Percentiles rank a stretch among this genome's conserved stretches.
phyloP scores from a whole-genome alignment of 495 filamentous ascomycete species.

The Penicillium salamii region DNA sequence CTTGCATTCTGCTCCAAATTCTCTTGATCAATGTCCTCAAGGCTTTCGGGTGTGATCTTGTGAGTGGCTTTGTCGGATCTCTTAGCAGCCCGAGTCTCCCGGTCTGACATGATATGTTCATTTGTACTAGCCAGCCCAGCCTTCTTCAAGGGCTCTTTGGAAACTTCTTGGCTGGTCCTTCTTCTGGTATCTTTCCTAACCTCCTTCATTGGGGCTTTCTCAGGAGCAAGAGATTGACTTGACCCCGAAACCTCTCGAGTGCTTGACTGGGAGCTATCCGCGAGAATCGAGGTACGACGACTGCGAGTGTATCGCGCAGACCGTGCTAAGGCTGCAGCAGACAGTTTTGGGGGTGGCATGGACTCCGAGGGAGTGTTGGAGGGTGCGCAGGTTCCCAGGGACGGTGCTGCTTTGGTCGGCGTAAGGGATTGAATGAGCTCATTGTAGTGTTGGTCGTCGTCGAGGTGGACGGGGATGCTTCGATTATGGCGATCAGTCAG shows the following conservation, averaged over 20 bases:
- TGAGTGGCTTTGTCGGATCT: no score
- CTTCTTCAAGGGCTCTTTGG: constrained; percentile 17
- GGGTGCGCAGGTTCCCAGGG: constrained; percentile 35
- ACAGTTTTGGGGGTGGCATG: constrained; percentile 25
- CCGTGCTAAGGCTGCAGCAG: constrained; percentile 33
- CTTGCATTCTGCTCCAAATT: no score
- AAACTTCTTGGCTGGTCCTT: not conserved
- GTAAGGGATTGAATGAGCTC: constrained; percentile 41
- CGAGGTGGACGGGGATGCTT: constrained; percentile 33
- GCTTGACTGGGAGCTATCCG: constrained; percentile 24
- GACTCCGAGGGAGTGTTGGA: constrained; percentile 39
- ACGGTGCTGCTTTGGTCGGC: constrained; percentile 33
- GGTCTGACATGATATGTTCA: no score
- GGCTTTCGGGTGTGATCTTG: no score
- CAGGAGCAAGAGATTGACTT: constrained; percentile 24
- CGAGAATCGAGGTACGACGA: constrained; percentile 19
- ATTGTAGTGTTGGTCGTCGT: constrained; percentile 34
- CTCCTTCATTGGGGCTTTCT: constrained; percentile 27
- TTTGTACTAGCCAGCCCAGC: no score
- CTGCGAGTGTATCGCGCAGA: constrained; percentile 28
- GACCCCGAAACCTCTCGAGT: constrained; percentile 34
- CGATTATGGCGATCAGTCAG: no score
- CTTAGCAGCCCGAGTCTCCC: no score
- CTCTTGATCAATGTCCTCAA: no score
- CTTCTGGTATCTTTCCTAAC: constrained; percentile 7